phyloP scores from a whole-genome alignment of 208 protist genomes.

The Zelonia costaricensis region DNA sequence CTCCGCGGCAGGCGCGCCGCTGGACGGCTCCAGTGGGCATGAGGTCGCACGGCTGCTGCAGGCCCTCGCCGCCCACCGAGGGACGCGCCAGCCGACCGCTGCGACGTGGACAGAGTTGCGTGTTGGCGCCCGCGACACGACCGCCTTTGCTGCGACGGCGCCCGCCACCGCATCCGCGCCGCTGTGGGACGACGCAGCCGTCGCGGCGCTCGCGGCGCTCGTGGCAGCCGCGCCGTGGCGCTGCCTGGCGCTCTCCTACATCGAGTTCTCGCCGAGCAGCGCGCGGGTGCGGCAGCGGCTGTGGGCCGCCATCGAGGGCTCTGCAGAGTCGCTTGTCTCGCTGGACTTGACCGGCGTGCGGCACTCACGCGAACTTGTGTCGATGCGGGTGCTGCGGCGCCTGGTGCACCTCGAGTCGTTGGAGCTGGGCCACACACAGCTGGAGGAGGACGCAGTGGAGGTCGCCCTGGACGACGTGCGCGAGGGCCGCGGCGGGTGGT shows the following conservation, averaged over 20 bases:
- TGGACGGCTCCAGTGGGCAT: background rate
- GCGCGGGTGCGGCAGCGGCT: slow-evolving; percentile 28
- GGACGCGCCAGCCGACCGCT: background rate
- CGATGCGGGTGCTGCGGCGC: slow-evolving; percentile 14
- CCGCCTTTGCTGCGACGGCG: background rate
- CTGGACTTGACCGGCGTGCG: slow-evolving; percentile 47
- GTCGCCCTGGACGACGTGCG: slow-evolving; percentile 36
- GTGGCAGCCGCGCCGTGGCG: slow-evolving; percentile 26
- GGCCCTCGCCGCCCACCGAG: slow-evolving; percentile 3
- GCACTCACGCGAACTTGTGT: slow-evolving; percentile 27
- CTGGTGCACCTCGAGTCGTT: slow-evolving; percentile 27
- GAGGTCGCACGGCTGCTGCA: slow-evolving; percentile 23
- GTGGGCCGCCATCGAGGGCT: slow-evolving; percentile 22
- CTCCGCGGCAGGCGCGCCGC: slow-evolving; percentile 4
- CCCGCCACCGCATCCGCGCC: background rate
- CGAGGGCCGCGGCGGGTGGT: slow-evolving; percentile 53
- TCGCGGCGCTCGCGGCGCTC: slow-evolving; percentile 29
- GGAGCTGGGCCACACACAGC: slow-evolving; percentile 46
- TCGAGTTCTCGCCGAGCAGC: slow-evolving; percentile 26
- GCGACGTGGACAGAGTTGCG: slow-evolving; percentile 7
- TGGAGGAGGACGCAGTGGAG: slow-evolving; percentile 42
- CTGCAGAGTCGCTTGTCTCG: slow-evolving; percentile 14
- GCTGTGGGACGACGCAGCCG: slow-evolving; percentile 33
- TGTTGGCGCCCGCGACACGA: slow-evolving; percentile 4
- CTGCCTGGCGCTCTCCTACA: slow-evolving; percentile 29